A percentile compares a stretch with the other conserved stretches of the same genome.
Conservation (phyloP, 148 eudicot species). For the Rhododendron ferrugineum region DNA sequence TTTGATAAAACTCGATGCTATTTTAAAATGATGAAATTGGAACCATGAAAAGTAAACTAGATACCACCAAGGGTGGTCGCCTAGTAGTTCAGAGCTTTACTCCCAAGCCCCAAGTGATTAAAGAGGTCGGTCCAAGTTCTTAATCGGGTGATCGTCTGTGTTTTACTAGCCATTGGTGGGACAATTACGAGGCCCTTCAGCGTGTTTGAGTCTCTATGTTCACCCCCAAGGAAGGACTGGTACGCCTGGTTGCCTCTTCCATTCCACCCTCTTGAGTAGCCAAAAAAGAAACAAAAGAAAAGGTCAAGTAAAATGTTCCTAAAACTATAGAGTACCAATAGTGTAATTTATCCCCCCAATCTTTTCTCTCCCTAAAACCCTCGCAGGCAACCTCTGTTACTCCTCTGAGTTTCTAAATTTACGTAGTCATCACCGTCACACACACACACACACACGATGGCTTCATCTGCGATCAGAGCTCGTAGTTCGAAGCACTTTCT, state of each 20-base stretch:
- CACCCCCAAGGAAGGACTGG: not conserved
- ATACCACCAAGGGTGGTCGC: not conserved
- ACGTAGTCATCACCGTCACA: not conserved
- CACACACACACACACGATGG: not conserved
- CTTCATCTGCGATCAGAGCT: constrained; percentile 11
- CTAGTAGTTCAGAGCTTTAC: no score
- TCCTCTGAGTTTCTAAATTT: not conserved
- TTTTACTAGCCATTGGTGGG: no score
- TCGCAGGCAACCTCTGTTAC: not conserved
- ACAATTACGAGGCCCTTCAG: not conserved
- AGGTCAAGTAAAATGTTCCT: not conserved
- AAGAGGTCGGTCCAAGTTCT: not conserved
- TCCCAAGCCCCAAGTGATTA: not conserved
- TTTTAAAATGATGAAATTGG: no score
- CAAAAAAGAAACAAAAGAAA: no score
- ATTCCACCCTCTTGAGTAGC: not conserved
- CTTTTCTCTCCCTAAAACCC: not conserved
- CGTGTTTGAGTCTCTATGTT: not conserved
- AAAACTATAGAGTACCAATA: not conserved
- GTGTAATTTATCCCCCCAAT: not conserved
- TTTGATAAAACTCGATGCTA: not conserved
- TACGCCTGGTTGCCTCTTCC: not conserved
- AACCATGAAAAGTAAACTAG: no score
- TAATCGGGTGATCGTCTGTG: no score
- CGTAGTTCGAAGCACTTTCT: not conserved